Evolutionary conservation across 2,329 filamentous ascomycete species (phyloP), one percentile per base, ranked within the genome.

Genomic region (Pseudodiploospora longispora): DNA sequence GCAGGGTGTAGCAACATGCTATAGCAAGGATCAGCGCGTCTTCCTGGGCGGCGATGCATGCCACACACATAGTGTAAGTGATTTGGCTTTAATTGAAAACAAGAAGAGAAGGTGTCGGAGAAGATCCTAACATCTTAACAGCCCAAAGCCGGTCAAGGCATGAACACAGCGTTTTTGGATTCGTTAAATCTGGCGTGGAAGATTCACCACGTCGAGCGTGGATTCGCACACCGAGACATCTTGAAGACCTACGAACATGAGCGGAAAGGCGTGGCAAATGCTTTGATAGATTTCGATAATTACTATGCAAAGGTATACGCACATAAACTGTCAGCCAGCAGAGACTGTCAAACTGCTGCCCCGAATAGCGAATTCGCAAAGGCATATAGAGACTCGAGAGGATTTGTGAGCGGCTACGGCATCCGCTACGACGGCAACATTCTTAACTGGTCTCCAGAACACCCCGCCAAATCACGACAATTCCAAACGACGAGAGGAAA

Each of bases 131-230:
- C 64, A 12, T 63, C 74, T 39, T 71, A 74, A 19, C 55, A 80
- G 76, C 83, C 83, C 33, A 87, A 87, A 68, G 84, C 83, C 30
- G 84, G 84, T 2, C 84, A 87, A 62, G 84, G 84, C 30, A 88
- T 88, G 85, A 88, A 88, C 57, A 85, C 84, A 1, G 83, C 83
- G 4, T 87, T 88, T 65, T 70, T 85, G 41, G 85, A 91, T 53
- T 88, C 88, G 1, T 78, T 88, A 48, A 97, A 96, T 63, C 72
- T 97, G 35, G 90, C 90, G 6, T 97, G 90, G 90, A 97, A 97
- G 70, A 86, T 96, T 41, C 90, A 95, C 60, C 81, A 86, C 32
- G 91, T 96, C 7, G 89, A 95, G 60, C 74, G 76, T 29, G 88
- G 88, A 9, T 87, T 95, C 53, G 87, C 88, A 1, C 68, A 81